Evolutionary conservation across 306 rosid genomes (phyloP).

Genomic region (Lagenaria siceraria): DNA sequence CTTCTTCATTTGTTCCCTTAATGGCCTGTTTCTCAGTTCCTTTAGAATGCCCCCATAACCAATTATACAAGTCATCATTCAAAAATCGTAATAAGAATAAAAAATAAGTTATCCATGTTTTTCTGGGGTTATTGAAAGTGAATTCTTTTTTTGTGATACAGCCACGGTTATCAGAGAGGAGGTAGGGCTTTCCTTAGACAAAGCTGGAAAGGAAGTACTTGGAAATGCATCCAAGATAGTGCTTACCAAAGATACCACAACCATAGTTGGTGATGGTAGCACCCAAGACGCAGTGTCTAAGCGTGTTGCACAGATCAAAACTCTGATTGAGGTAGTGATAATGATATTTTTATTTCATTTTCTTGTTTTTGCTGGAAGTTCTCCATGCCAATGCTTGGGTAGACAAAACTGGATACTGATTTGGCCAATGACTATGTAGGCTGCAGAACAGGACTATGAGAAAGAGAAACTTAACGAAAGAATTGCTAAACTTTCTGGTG

Average conservation of each 20-base stretch:
- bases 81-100: background rate
- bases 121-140: background rate
- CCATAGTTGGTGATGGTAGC: conserved; percentile 95
- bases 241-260: conserved; percentile 85
- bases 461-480: conserved; percentile 82
- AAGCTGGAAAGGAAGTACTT: conserved; percentile 84
- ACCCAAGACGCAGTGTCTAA: conserved; percentile 88
- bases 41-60: background rate
- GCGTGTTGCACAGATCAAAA: conserved; percentile 84
- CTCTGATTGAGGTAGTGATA: conserved; percentile 59
- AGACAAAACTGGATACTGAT: background rate
- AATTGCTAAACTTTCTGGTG: conserved; percentile 92
- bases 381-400: background rate
- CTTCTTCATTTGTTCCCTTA: background rate
- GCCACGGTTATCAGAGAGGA: conserved; percentile 95
- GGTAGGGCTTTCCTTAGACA: conserved; percentile 85
- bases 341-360: background rate
- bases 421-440: conserved; percentile 24
- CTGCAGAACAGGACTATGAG: conserved; percentile 94
- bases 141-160: conserved; percentile 15
- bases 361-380: background rate
- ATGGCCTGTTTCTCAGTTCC: too few species aligned
- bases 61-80: background rate
- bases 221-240: conserved; percentile 92
- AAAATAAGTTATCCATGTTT: background rate